Percentiles rank a stretch among this genome's conserved stretches.
phyloP scores from a whole-genome alignment of 129 eudicot species.

The Helianthus tuberosus region DNA sequence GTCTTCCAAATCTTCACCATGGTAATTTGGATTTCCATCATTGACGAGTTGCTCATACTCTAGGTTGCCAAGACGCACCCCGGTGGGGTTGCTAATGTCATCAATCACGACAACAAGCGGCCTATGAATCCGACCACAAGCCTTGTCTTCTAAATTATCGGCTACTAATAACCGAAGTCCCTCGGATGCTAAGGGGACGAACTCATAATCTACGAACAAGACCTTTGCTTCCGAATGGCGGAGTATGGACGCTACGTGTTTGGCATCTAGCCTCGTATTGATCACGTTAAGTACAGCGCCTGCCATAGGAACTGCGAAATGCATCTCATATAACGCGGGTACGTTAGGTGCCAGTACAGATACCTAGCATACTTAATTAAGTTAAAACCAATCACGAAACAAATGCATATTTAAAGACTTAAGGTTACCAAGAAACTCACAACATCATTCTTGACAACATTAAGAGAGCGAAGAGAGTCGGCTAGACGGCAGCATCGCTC shows the following conservation, averaged over 20 bases:
- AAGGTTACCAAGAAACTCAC: constrained; percentile 20
- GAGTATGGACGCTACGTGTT: constrained; percentile 54
- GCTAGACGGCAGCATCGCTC: constrained; percentile 61
- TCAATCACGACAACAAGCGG: constrained; percentile 59
- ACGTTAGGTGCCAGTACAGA: constrained; percentile 70
- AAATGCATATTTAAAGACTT: too few species aligned
- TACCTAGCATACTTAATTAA: constrained; percentile 32
- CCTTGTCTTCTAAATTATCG: neutral
- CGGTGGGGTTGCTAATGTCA: constrained; percentile 51
- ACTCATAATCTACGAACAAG: constrained; percentile 58
- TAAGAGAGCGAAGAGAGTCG: constrained; percentile 50
- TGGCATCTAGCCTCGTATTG: constrained; percentile 59
- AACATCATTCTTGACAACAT: constrained; percentile 50
- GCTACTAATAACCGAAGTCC: constrained; percentile 42
- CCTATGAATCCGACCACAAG: neutral
- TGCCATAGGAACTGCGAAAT: constrained; percentile 70
- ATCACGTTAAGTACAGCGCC: constrained; percentile 63
- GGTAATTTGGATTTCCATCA: constrained; percentile 37
- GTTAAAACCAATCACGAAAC: neutral
- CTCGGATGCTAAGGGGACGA: constrained; percentile 44
- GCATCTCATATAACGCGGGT: constrained; percentile 69
- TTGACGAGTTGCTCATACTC: constrained; percentile 56
- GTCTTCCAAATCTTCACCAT: constrained; percentile 35
- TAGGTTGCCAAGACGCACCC: constrained; percentile 48
- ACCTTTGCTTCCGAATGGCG: constrained; percentile 62